Evolutionary conservation across 371 early-diverging fungal species (phyloP).

Genomic region (Mortierella sp.): DNA sequence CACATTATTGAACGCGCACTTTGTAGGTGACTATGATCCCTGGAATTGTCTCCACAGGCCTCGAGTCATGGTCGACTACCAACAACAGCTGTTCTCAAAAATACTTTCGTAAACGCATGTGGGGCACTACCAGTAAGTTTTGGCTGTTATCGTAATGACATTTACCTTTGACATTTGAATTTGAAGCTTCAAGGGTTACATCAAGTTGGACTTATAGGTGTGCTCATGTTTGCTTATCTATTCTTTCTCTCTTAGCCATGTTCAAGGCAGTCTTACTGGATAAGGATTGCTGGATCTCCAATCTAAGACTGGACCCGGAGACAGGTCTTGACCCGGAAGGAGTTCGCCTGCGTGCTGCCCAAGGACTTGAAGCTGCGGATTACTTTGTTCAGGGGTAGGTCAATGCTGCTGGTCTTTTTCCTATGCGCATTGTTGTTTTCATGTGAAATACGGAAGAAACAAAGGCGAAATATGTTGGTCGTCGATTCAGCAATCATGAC

Average conservation of each 20-base stretch:
- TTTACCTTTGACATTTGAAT: not conserved
- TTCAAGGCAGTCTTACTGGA: conserved; percentile 86
- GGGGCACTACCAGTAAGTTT: conserved; percentile 86
- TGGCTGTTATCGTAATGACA: not conserved
- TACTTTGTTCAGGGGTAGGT: conserved; percentile 91
- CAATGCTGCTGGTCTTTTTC: not conserved
- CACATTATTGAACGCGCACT: not conserved
- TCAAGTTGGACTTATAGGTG: not conserved
- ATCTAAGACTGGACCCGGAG: conserved; percentile 84
- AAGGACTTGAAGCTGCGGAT: conserved; percentile 95
- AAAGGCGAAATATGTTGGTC: not conserved
- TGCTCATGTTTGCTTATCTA: not conserved
- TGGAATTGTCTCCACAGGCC: conserved; percentile 90
- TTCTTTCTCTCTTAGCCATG: conserved; percentile 72
- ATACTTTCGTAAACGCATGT: conserved; percentile 92
- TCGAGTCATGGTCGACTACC: conserved; percentile 93
- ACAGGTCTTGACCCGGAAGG: conserved; percentile 93
- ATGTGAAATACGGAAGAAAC: conserved; percentile 4
- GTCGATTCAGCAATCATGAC: conserved; percentile 1
- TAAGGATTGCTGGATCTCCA: conserved; percentile 89
- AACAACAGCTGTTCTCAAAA: conserved; percentile 77
- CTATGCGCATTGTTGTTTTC: not conserved
- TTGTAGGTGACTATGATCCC: conserved; percentile 86
- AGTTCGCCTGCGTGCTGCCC: conserved; percentile 89
- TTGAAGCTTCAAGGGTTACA: too few species aligned